Base-by-base conservation (phyloP, 2,329 filamentous ascomycete species). In the Penicillium brasilianum region DNA sequence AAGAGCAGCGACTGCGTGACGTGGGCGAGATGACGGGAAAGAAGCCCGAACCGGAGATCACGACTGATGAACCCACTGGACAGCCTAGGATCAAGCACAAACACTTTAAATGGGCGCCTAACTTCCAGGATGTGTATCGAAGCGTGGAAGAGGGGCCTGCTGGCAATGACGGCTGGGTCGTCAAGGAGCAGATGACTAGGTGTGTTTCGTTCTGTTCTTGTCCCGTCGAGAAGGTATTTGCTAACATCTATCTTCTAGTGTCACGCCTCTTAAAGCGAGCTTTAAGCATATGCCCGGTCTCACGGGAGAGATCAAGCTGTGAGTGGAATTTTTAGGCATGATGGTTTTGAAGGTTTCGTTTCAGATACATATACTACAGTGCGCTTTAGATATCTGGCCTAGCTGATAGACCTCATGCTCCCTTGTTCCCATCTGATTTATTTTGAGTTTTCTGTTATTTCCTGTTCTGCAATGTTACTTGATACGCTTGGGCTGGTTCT, bases 41-140 rank as follows among this genome's bases (percentile, higher is more conserved):
- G 61, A 70, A 67, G 13, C 66, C 66, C 25, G 71, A 69, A 58
- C 54, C 66, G 55, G 67, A 72, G 49, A 36, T 8, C 20, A 18
- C 53, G n/a, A 46, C 41, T 30, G 74, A 74, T 66, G 66, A 69
- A 74, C 43, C 61, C 20, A 37, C 30, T 30, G 14, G 50, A 1
- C 48, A 28, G 69, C 41, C 78, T 43, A 80, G 84, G 32, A 88
- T 92, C 74, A 85, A 82, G 58, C 92, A 96, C 77, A 92, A 91
- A 75, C 91, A 96, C 77, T 98, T 97, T 83, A 96, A 94, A 78
- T 98, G 95, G 95, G 88, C 91, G 51, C 95, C 94, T 2, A 87
- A 87, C 65, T 95, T 98, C 77, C 84, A 86, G 36, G 93, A 96
- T 76, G 92, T 98, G 2, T 92, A 92, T 76, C 87, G 90, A 73